These are phyloP conservation scores for Gynostemma pentaphyllum DNA, from an alignment of 306 rosid genomes.

Conservation along the genomic window DNA sequence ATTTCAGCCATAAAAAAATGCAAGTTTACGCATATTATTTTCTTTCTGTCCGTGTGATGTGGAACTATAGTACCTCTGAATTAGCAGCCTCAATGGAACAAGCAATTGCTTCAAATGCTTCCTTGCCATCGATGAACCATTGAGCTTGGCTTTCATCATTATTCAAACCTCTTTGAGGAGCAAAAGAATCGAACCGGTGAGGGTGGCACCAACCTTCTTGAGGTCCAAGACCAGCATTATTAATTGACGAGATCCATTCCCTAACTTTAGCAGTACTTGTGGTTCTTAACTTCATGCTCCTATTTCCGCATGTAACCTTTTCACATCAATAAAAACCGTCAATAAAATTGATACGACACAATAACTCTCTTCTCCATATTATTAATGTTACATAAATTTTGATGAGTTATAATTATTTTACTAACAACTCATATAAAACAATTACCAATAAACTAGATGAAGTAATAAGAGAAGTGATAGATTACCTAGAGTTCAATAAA, in stretches of 20 bases:
- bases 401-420: no score
- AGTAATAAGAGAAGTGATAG: neutral
- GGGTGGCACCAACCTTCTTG: slow-evolving; percentile 40
- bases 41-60: neutral
- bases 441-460: neutral
- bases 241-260: slow-evolving; percentile 29
- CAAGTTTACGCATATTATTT: neutral
- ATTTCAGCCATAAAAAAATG: no score
- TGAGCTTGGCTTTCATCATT: slow-evolving; percentile 39
- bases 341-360: neutral
- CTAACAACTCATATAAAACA: neutral
- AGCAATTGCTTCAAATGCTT: slow-evolving; percentile 43
- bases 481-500: no score
- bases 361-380: neutral
- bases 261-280: slow-evolving; percentile 27
- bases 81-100: slow-evolving; percentile 33
- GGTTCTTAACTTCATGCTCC: slow-evolving; percentile 26
- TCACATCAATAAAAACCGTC: slow-evolving; percentile 1
- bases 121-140: slow-evolving; percentile 37
- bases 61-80: slow-evolving; percentile 26
- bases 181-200: slow-evolving; percentile 33
- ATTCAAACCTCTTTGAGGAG: slow-evolving; percentile 35
- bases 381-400: no score
- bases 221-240: slow-evolving; percentile 27
- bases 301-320: slow-evolving; percentile 31